Base-by-base conservation (phyloP, 805 yeast genomes). In the Saturnispora zaruensis region DNA sequence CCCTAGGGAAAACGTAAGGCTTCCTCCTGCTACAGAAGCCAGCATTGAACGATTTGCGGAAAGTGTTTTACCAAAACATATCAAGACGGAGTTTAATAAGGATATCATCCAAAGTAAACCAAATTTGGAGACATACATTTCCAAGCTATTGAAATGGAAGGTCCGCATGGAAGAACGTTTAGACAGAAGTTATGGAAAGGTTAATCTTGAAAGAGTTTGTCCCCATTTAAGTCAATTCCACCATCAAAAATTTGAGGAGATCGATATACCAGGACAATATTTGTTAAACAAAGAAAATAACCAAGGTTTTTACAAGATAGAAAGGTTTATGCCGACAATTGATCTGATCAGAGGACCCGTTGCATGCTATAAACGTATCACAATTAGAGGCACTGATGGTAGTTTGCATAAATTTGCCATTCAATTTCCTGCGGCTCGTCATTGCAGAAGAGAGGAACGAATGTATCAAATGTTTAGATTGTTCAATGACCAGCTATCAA, bases 201-300 rank as follows among this genome's bases (percentile, higher is more conserved):
- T 89, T 45, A 85, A 89, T 57, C 68, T 93, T 54, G 99, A 93
- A 67, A 81, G 89, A 51, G 74, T 93, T 54, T 89, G 97, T 60
- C 96, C 98, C 14, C 98, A 91, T 59, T 73, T 93, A 65, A 84
- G 95, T 63, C 96, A 90, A 63, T 93, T 95, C 79, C 99, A 93
- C 67, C 96, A 93, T 65, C 98, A 93, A 65, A 91, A 89, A 67
- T 93, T 93, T 63, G 99, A 93, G 65, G 99, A 93, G 45, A 87
- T 93, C 51, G 99, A 93, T 65, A 82, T 93, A 51, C 99, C 99
- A 0, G 99, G 99, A 1, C 99, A 93, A 63, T 93, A 93, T 61
- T 70, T 90, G 62, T 72, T 88, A 69, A 86, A 87, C 64, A 85
- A 83, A 63, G 98, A 91, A 59, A 87, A 75, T 66, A 88, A 77